Evolutionary conservation across 176 grass and related monocot species (phyloP).

Genomic region (Paspalum vaginatum): DNA sequence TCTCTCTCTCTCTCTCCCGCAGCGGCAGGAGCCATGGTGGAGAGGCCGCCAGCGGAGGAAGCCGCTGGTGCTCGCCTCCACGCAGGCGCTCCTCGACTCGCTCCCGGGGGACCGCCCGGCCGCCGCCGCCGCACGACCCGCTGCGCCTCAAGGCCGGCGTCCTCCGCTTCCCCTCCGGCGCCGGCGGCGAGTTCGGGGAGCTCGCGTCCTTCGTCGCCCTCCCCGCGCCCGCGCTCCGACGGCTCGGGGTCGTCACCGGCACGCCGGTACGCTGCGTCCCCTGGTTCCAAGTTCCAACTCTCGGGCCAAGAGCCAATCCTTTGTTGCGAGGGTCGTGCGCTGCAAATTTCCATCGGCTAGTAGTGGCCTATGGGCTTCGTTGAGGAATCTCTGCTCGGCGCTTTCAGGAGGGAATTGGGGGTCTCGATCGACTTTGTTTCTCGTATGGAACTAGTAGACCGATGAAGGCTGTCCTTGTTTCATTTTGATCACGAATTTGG

Average conservation of each 20-base stretch:
- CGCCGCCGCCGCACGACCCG: slow-evolving; percentile 23
- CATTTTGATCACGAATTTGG: not conserved
- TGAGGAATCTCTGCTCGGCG: not conserved
- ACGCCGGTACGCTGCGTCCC: slow-evolving; percentile 62
- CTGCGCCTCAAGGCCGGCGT: slow-evolving; percentile 66
- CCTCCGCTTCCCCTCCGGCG: slow-evolving; percentile 53
- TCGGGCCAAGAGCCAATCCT: not conserved
- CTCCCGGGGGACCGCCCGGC: slow-evolving; percentile 44
- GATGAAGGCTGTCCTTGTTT: not conserved
- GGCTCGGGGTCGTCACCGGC: slow-evolving; percentile 67
- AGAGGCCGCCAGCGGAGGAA: slow-evolving; percentile 56
- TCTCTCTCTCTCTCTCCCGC: too few species aligned
- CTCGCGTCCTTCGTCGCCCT: slow-evolving; percentile 64
- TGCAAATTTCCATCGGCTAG: not conserved
- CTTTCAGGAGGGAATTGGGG: not conserved
- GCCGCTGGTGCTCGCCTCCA: slow-evolving; percentile 83
- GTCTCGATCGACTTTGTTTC: not conserved
- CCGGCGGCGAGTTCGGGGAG: slow-evolving; percentile 53
- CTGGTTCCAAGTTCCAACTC: not conserved
- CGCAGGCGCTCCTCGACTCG: slow-evolving; percentile 74
- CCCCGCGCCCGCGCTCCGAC: slow-evolving; percentile 58
- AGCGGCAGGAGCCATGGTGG: slow-evolving; percentile 47
- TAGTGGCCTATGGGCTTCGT: too few species aligned
- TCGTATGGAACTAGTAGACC: not conserved
- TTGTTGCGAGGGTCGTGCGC: not conserved